Evolutionary conservation across 108 stramenopile genomes (phyloP), one percentile per base, ranked within the genome.

Genomic region (Pseudonitzschia delicatissima): DNA sequence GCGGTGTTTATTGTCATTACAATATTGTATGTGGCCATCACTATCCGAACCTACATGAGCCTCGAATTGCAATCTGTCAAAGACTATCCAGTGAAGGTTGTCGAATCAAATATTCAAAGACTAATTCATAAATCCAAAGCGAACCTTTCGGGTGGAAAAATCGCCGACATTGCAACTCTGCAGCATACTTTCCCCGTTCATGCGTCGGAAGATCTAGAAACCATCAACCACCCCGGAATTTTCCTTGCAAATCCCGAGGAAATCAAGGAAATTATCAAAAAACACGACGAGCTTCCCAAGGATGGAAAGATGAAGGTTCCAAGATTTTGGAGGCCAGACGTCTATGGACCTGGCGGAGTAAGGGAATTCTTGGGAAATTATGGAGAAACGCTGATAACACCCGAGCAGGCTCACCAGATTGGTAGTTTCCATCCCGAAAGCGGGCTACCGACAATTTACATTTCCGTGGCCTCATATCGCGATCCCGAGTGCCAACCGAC

Each of bases 401-500:
- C 78, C 2, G 47, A 67, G 26, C 79, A 93, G 62, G 88, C 91
- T 13, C 36, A 45, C 21, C 68, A 73, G 28, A 80, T 93, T 51
- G 91, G 91, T 23, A 82, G 77, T 44, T 74, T 58, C 32, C 61
- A 74, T 1, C 64, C 44, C 20, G 60, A 28, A 17, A 58, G 39
- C 12, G 67, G 60, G 23, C 65, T 84, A 0, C 82, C 88, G 40
- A 93, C 91, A 6, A 87, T 93, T 35, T 93, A 81, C 69, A 64
- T 89, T 27, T 80, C 84, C 29, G 73, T 93, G 17, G 88, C 91
- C 15, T 81, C 79, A 2, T 93, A 90, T 69, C 85, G 91, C 1
- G 91, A 93, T 68, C 83, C 69, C 34, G 88, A 93, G 77, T 93
- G 91, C 62, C 79, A 74, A 35, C 62, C 69, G 35, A 93, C 91